Conservation (phyloP, 192 early-diverging fungal species). For the Glomus cerebriforme region DNA sequence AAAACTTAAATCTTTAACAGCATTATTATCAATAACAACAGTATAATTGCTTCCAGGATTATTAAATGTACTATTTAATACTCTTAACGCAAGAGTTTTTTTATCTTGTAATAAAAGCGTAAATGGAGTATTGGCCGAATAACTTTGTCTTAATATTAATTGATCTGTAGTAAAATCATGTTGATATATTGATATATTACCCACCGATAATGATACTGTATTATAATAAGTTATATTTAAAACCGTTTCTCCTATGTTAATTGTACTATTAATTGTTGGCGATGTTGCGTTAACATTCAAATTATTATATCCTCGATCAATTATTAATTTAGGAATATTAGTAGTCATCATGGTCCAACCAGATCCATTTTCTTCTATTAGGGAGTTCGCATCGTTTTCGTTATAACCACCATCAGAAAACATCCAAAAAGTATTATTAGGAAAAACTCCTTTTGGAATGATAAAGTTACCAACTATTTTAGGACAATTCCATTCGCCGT, state of each 20-base stretch:
- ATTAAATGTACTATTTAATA: neutral
- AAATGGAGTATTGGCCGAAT: neutral
- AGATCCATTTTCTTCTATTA: neutral
- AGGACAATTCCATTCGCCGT: neutral
- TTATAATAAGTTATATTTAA: neutral
- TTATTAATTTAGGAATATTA: neutral
- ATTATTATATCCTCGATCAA: neutral
- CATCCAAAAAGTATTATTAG: conserved; percentile 4
- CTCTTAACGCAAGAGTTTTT: neutral
- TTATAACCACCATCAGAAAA: neutral
- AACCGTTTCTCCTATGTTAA: neutral
- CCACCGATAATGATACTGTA: neutral
- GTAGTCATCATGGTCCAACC: neutral
- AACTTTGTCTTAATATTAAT: neutral
- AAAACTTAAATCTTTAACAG: neutral
- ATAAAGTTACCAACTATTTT: neutral
- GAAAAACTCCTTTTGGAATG: neutral
- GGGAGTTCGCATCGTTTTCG: too few species aligned
- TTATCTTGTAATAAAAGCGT: neutral
- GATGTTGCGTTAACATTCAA: neutral
- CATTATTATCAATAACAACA: conserved; percentile 24
- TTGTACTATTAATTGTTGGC: neutral
- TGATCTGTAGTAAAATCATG: neutral
- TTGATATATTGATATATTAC: conserved; percentile 21
- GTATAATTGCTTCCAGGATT: neutral